Evolutionary conservation across 2,329 filamentous ascomycete genomes (phyloP), one percentile per base, ranked within the genome.

Genomic region (Bipolaris sorokiniana): DNA sequence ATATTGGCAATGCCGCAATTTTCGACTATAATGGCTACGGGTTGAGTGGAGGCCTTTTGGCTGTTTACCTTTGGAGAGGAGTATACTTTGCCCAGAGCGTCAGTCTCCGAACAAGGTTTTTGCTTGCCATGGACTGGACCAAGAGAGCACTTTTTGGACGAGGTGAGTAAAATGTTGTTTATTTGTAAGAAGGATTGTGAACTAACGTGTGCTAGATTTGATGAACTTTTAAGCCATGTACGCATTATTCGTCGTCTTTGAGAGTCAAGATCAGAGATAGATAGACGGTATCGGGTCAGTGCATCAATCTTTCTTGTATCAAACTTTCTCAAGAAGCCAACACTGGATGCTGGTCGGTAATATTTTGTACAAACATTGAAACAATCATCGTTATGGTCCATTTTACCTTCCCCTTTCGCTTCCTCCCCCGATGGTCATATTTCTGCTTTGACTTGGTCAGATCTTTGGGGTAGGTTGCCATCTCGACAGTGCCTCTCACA

Each of bases 71-170:
- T 33, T 99, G 95, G 95, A 83, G 95, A 61, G 93, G 91, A 63
- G 89, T 97, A 13, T 99, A 99, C 79, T 99, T 99, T 80, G 92
- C 95, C 11, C 92, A 99, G 82, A 97, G 92, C 72, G 95, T 99
- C 46, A 97, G 93, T 77, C 84, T 98, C 58, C 83, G 95, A 66
- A 99, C 95, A 23, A 86, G 94, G 61, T 86, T 92, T 63, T 78
- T 99, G 71, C 82, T 99, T 77, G 92, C 92, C 16, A 97, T 99
- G 95, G 95, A 99, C 76, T 99, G 95, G 95, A 88, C 87, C n/a
- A 99, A 98, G 86, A 85, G 96, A 74, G 91, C 92, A 11, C 78
- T 99, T 20, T 99, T 99, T 80, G 95, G 95, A 66, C 85, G 95
- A 88, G 95, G 94, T 97, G 79, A 81, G 88, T 81, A 13, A 22